Percentiles rank a stretch among this genome's conserved stretches.
Conservation (phyloP, 2,329 filamentous ascomycete genomes). For the Neopestalotiopsis rosae region DNA sequence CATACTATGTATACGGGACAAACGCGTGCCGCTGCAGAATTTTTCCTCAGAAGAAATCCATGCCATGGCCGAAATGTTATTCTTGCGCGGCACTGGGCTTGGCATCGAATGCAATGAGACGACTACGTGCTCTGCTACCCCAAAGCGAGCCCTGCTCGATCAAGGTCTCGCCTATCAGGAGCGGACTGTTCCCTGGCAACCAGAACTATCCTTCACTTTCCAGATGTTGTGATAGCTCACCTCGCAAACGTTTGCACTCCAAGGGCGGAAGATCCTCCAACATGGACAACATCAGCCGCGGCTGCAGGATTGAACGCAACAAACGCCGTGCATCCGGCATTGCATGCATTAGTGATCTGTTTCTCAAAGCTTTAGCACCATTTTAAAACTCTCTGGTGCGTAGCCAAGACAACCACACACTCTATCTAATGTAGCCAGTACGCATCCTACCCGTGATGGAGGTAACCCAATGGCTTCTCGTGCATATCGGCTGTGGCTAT, state of each 20-base stretch:
- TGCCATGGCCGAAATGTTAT: background rate
- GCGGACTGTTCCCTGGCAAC: background rate
- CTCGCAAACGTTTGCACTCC: background rate
- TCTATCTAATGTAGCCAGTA: background rate
- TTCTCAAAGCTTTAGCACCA: background rate
- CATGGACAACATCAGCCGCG: background rate
- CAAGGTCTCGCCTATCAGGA: too few species aligned
- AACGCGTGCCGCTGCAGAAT: slow-evolving; percentile 1
- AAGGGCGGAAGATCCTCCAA: background rate
- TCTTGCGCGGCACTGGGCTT: background rate
- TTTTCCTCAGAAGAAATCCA: background rate
- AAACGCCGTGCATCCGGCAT: background rate
- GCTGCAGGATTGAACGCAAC: background rate
- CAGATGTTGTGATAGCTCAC: background rate
- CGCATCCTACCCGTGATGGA: background rate
- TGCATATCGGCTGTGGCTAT: background rate
- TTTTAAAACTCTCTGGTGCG: background rate
- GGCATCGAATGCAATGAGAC: background rate
- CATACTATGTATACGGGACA: background rate
- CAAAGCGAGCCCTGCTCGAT: background rate
- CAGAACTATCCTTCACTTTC: background rate
- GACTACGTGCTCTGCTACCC: background rate
- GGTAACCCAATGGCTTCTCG: background rate
- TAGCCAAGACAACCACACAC: background rate
- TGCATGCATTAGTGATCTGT: background rate